Conservation (phyloP, 2,329 filamentous ascomycete species). For the Claviceps digitariae region DNA sequence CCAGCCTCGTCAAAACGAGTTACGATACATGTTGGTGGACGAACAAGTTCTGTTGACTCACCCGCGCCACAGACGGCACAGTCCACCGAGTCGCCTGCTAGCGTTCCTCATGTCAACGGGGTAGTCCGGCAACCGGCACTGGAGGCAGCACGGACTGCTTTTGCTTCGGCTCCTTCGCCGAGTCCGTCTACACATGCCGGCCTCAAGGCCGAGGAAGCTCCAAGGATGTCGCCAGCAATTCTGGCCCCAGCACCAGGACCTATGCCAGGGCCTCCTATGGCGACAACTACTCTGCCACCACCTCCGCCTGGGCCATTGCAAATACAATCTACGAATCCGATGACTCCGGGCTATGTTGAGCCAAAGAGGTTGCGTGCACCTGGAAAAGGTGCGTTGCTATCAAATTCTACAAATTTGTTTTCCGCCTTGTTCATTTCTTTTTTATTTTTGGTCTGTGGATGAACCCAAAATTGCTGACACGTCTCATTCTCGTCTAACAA, state of each 20-base stretch:
- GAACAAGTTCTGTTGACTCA: conserved; percentile 39
- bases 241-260: conserved; percentile 9
- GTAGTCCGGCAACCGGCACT: conserved; percentile 11
- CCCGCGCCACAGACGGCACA: conserved; percentile 28
- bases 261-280: conserved; percentile 4
- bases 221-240: conserved; percentile 14
- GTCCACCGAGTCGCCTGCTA: conserved; percentile 11
- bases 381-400: conserved; percentile 26
- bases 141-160: conserved; percentile 29
- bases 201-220: conserved; percentile 23
- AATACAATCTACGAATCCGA: conserved; percentile 13
- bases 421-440: background rate
- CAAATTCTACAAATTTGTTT: background rate
- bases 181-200: conserved; percentile 27
- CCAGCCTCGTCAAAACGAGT: conserved; percentile 45
- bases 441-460: background rate
- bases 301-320: conserved; percentile 12
- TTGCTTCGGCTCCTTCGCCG: conserved; percentile 26
- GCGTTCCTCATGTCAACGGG: conserved; percentile 12
- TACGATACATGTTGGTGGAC: conserved; percentile 55
- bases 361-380: conserved; percentile 24
- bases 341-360: conserved; percentile 20
- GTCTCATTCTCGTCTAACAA: conserved; percentile 12
- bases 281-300: conserved; percentile 6
- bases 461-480: background rate